Evolutionary conservation across 2,329 filamentous ascomycete species (phyloP).

Genomic region (Exophiala bonariae): DNA sequence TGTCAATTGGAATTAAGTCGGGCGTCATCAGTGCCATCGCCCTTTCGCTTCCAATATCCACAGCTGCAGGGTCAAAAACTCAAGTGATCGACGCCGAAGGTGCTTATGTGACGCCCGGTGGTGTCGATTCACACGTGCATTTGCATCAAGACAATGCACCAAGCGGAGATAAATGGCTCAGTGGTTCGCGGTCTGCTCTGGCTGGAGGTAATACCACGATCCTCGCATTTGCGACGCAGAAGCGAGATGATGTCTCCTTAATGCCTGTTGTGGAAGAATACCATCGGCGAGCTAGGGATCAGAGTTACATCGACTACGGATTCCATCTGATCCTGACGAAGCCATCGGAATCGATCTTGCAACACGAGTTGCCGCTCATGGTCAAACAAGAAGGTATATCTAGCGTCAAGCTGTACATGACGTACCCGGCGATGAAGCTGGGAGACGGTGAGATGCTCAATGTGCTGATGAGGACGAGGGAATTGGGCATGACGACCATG

Average conservation of each 20-base stretch:
- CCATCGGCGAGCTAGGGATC: slow-evolving; percentile 44
- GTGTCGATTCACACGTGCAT: slow-evolving; percentile 52
- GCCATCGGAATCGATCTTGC: slow-evolving; percentile 33
- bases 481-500: slow-evolving; percentile 47
- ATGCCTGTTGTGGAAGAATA: slow-evolving; percentile 49
- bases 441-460: slow-evolving; percentile 43
- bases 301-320: slow-evolving; percentile 58
- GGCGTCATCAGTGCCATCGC: slow-evolving; percentile 51
- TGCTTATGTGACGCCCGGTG: slow-evolving; percentile 39
- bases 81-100: slow-evolving; percentile 44
- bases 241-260: slow-evolving; percentile 47
- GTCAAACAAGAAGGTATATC: slow-evolving; percentile 43
- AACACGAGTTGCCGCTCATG: slow-evolving; percentile 40
- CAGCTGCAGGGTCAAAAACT: no score
- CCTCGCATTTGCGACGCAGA: slow-evolving; percentile 58
- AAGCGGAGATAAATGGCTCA: slow-evolving; percentile 47
- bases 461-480: slow-evolving; percentile 42
- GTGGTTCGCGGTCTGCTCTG: slow-evolving; percentile 55
- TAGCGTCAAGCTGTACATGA: slow-evolving; percentile 51
- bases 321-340: slow-evolving; percentile 47
- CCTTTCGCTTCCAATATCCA: slow-evolving; percentile 34
- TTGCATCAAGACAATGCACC: slow-evolving; percentile 46
- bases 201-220: slow-evolving; percentile 62
- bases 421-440: slow-evolving; percentile 44
- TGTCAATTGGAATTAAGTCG: slow-evolving; percentile 49